A percentile compares a stretch with the other conserved stretches of the same genome.
phyloP scores from a whole-genome alignment of 2,329 filamentous ascomycete genomes.

The Sporothrix pseudoabietina region DNA sequence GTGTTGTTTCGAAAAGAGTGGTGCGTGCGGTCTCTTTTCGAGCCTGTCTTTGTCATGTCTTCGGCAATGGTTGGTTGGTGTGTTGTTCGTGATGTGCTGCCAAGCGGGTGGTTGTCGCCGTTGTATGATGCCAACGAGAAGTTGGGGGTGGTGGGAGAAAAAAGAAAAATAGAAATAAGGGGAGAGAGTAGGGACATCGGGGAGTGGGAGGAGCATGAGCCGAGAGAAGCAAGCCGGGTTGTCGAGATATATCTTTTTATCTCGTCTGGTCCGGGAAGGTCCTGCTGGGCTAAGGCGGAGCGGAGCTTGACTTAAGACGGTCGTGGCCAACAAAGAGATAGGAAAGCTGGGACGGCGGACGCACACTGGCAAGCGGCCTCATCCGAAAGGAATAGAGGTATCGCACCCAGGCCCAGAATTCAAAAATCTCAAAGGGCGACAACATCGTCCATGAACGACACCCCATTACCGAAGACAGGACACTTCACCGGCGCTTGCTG shows the following conservation, averaged over 20 bases:
- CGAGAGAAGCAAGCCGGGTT: not conserved
- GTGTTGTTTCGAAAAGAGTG: not conserved
- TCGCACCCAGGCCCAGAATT: conserved; percentile 50
- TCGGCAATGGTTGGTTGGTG: conserved; percentile 27
- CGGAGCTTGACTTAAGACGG: conserved; percentile 46
- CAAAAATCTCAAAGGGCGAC: conserved; percentile 48
- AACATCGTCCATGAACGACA: conserved; percentile 46
- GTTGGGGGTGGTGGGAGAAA: not conserved
- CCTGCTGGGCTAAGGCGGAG: conserved; percentile 37
- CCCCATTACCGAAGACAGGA: conserved; percentile 55
- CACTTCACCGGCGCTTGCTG: conserved; percentile 54
- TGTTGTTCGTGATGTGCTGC: conserved; percentile 8
- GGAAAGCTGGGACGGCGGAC: conserved; percentile 53
- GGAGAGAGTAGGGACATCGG: conserved; percentile 8
- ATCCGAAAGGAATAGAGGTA: conserved; percentile 54
- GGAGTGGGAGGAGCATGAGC: conserved; percentile 11
- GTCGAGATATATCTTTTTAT: not conserved
- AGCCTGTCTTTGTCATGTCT: conserved; percentile 29
- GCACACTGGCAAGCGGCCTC: conserved; percentile 41
- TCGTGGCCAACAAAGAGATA: conserved; percentile 52
- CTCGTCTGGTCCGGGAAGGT: conserved; percentile 5
- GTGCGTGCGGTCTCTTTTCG: not conserved
- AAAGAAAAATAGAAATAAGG: not conserved
- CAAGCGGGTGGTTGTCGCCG: conserved; percentile 11
- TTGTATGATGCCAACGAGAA: conserved; percentile 1